Evolutionary conservation across 2,329 filamentous ascomycete genomes (phyloP).

Genomic region (Aspergillus melleus): DNA sequence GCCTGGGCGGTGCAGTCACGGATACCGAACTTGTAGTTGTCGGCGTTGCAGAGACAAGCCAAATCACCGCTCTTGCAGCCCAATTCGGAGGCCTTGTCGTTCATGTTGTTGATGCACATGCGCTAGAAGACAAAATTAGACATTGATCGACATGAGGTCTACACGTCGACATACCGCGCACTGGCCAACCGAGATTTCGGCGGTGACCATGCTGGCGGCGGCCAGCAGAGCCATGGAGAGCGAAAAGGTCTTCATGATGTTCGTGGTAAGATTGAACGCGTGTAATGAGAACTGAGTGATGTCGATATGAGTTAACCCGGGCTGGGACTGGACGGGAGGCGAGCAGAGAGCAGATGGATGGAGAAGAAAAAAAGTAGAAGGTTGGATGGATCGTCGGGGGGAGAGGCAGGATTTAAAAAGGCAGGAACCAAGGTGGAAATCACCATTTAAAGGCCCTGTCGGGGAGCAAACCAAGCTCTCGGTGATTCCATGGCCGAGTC

Average conservation of each 20-base stretch:
- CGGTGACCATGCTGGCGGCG: conserved; percentile 25
- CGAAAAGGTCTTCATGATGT: conserved; percentile 36
- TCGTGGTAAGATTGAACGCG: background rate
- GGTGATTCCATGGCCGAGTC: conserved; percentile 2
- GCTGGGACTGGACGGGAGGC: background rate
- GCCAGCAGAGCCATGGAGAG: conserved; percentile 32
- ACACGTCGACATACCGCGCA: conserved; percentile 30
- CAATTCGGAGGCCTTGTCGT: conserved; percentile 38
- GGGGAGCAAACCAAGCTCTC: conserved; percentile 4
- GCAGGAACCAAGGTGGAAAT: conserved; percentile 1
- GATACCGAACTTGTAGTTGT: conserved; percentile 46
- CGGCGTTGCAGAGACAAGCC: conserved; percentile 42
- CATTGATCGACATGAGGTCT: background rate
- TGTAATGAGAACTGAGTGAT: background rate
- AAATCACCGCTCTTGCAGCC: conserved; percentile 41
- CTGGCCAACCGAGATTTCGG: conserved; percentile 26
- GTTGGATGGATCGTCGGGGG: conserved; percentile 1
- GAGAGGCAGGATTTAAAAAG: conserved; percentile 7
- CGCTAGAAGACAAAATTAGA: conserved; percentile 31
- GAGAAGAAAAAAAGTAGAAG: background rate
- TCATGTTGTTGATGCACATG: conserved; percentile 49
- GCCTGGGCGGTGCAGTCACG: conserved; percentile 48
- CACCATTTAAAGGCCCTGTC: background rate
- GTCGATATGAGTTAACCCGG: background rate
- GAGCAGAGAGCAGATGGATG: background rate